Percentiles rank a stretch among this genome's conserved stretches.
Conservation (phyloP, 768 basidiomycete species). For the Cystobasidium tubakii region DNA sequence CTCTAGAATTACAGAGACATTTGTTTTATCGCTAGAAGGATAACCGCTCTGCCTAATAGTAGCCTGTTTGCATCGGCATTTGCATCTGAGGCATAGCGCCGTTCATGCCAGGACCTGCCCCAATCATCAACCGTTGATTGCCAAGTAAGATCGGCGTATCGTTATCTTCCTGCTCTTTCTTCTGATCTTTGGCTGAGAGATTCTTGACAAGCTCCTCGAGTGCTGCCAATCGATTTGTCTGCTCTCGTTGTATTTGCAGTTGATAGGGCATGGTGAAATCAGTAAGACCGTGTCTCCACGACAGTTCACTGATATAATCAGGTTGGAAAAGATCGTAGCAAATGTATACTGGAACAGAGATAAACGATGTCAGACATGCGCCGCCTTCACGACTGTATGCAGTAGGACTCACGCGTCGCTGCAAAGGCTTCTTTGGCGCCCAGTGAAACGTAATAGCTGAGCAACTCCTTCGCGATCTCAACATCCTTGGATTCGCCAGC, state of each 20-base stretch:
- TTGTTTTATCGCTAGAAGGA: no score
- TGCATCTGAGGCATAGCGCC: constrained; percentile 14
- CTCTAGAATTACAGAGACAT: not conserved
- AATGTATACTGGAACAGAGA: constrained; percentile 57
- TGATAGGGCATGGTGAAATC: constrained; percentile 98
- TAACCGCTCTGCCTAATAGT: constrained; percentile 1
- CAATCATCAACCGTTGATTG: constrained; percentile 19
- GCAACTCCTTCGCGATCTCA: constrained; percentile 87
- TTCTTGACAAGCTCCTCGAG: constrained; percentile 88
- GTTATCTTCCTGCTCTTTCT: constrained; percentile 83
- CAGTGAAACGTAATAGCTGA: constrained; percentile 95
- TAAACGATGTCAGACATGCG: constrained; percentile 47
- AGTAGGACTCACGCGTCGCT: constrained; percentile 47
- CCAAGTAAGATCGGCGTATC: constrained; percentile 59
- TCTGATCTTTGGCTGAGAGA: constrained; percentile 72
- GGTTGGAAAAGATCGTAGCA: constrained; percentile 94
- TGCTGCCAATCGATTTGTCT: constrained; percentile 54
- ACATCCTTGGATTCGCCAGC: constrained; percentile 75
- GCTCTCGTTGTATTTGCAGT: constrained; percentile 71
- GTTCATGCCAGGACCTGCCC: constrained; percentile 13
- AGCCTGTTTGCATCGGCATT: constrained; percentile 31
- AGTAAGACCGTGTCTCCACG: constrained; percentile 91
- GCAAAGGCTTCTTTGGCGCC: constrained; percentile 98
- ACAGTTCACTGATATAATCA: constrained; percentile 86
- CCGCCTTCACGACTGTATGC: constrained; percentile 47